Percentiles rank a stretch among this genome's conserved stretches.
Evolutionary conservation across 306 rosid species (phyloP).

Genomic region (Dryas octopetala): DNA sequence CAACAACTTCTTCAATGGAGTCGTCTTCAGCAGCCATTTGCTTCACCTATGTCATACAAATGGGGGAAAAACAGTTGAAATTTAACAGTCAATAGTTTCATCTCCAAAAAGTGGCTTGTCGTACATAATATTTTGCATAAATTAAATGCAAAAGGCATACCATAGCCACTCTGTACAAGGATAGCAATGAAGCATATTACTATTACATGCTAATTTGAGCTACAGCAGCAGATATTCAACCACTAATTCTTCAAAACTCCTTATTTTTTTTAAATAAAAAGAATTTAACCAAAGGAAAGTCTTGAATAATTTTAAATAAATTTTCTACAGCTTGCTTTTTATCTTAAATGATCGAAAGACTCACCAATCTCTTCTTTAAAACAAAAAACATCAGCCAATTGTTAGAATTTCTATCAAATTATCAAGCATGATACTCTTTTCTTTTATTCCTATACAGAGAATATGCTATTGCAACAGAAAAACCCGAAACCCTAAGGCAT

Average conservation of each 20-base stretch:
- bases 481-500: neutral
- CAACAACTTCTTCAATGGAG: conserved; percentile 64
- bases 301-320: too few relatives aligned
- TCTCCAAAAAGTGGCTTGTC: neutral
- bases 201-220: neutral
- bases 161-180: too few relatives aligned
- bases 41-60: neutral
- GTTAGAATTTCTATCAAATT: neutral
- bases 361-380: too few relatives aligned
- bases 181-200: too few relatives aligned
- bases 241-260: neutral
- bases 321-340: too few relatives aligned
- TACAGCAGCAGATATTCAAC: neutral
- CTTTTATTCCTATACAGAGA: too few relatives aligned
- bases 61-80: neutral
- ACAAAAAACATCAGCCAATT: neutral
- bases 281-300: too few relatives aligned
- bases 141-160: too few relatives aligned
- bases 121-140: too few relatives aligned
- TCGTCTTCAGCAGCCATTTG: conserved; percentile 24
- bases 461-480: too few relatives aligned
- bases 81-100: neutral
- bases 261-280: too few relatives aligned
- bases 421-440: neutral
- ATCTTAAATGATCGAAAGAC: too few relatives aligned